A percentile compares a stretch with the other conserved stretches of the same genome.
Evolutionary conservation across 2,329 filamentous ascomycete genomes (phyloP).

Genomic region (Ilyonectria destructans): DNA sequence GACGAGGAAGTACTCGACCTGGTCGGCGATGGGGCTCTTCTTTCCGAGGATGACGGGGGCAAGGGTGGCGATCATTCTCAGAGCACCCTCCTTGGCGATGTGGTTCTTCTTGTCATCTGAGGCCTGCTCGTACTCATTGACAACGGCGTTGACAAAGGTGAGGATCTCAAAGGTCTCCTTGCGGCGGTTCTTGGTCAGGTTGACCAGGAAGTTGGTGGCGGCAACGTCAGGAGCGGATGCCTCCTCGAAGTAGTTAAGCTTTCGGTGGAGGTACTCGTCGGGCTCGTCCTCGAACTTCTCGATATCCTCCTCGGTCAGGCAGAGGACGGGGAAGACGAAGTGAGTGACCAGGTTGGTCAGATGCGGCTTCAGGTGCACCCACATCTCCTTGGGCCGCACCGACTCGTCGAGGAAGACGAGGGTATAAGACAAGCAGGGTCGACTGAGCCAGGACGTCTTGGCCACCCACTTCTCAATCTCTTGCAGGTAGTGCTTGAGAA

Average conservation of each 20-base stretch:
- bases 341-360: conserved; percentile 94
- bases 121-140: conserved; percentile 91
- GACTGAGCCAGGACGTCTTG: conserved; percentile 95
- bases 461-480: conserved; percentile 99
- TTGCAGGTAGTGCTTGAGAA: conserved; percentile 92
- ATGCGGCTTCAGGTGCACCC: conserved; percentile 93
- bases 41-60: conserved; percentile 96
- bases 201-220: conserved; percentile 96
- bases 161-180: conserved; percentile 97
- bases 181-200: conserved; percentile 92
- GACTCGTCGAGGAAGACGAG: conserved; percentile 97
- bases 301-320: conserved; percentile 91
- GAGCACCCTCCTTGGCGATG: conserved; percentile 93
- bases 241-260: conserved; percentile 98
- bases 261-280: conserved; percentile 96
- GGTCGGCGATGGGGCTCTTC: conserved; percentile 97
- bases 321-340: conserved; percentile 95
- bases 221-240: conserved; percentile 95
- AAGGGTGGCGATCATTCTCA: conserved; percentile 97
- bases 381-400: conserved; percentile 97
- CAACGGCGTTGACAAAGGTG: conserved; percentile 94
- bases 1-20: conserved; percentile 98
- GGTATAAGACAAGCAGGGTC: conserved; percentile 93
- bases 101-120: conserved; percentile 93
- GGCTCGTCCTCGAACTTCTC: conserved; percentile 96